A percentile compares a stretch with the other conserved stretches of the same genome.
Conservation (phyloP, 345 rosid species). For the Mallotus nudiflorus region DNA sequence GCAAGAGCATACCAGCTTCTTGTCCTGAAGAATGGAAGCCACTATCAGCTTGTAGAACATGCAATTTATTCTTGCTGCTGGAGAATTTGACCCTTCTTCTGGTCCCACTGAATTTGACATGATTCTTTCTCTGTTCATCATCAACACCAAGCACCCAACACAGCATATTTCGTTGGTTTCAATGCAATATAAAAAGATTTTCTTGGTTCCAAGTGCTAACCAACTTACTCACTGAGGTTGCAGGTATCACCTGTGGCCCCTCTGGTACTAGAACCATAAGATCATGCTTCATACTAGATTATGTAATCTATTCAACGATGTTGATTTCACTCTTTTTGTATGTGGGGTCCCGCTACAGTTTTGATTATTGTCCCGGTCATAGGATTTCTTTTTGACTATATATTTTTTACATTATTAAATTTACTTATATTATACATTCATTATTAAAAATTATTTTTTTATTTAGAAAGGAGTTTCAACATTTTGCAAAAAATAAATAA, state of each 20-base stretch:
- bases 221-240: not conserved
- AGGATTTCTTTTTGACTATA: too few species aligned
- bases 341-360: too few species aligned
- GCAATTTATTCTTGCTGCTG: slow-evolving; percentile 28
- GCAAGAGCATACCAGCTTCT: slow-evolving; percentile 30
- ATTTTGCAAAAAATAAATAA: too few species aligned
- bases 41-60: slow-evolving; percentile 40
- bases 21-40: slow-evolving; percentile 40
- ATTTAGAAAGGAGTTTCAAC: too few species aligned
- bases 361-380: too few species aligned
- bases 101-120: slow-evolving; percentile 28
- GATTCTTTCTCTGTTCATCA: not conserved
- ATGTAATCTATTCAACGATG: too few species aligned
- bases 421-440: too few species aligned
- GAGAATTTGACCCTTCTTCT: slow-evolving; percentile 15
- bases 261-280: not conserved
- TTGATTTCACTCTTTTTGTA: too few species aligned
- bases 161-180: not conserved
- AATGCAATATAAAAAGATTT: not conserved
- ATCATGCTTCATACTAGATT: too few species aligned
- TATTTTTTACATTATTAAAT: too few species aligned
- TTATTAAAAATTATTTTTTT: too few species aligned
- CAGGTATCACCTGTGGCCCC: not conserved
- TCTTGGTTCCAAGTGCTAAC: not conserved
- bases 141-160: too few species aligned